Evolutionary conservation across 768 basidiomycete genomes (phyloP).

Genomic region (Scleroderma bovista): DNA sequence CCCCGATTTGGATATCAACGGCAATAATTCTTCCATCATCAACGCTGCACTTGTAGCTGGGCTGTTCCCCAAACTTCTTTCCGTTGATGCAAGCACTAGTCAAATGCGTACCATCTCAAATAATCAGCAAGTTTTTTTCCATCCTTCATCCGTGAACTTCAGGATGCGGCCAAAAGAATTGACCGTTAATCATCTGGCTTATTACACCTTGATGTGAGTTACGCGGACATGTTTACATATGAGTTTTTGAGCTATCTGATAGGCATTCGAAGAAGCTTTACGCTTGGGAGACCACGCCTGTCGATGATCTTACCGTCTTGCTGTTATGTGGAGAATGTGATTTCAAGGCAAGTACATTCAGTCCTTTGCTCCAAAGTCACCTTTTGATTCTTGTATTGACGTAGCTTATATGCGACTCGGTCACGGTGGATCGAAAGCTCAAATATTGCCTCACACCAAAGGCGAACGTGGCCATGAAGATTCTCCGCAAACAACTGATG

Average conservation of each 20-base stretch:
- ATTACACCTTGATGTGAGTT: constrained; percentile 83
- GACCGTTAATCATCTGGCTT: constrained; percentile 66
- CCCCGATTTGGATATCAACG: constrained; percentile 61
- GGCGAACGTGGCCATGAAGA: constrained; percentile 73
- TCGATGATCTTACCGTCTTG: constrained; percentile 76
- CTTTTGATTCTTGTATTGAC: constrained; percentile 1
- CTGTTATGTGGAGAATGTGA: constrained; percentile 89
- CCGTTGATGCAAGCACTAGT: constrained; percentile 52
- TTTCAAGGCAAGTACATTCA: constrained; percentile 56
- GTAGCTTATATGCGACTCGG: constrained; percentile 68
- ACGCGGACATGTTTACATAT: not conserved
- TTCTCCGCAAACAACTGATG: constrained; percentile 61
- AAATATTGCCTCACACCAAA: constrained; percentile 66
- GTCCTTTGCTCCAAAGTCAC: not conserved
- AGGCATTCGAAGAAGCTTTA: constrained; percentile 95
- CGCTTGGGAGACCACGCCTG: constrained; percentile 89
- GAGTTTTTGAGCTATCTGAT: constrained; percentile 4
- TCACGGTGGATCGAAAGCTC: constrained; percentile 81
- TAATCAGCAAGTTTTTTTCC: constrained; percentile 72
- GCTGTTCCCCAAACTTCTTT: constrained; percentile 86
- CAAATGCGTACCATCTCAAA: constrained; percentile 79
- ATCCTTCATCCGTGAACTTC: constrained; percentile 93
- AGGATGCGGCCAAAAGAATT: constrained; percentile 61
- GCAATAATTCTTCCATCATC: constrained; percentile 57
- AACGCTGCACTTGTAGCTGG: constrained; percentile 82